Evolutionary conservation across 169 alveolate species (phyloP), one percentile per base, ranked within the genome.

Genomic region (Perkinsus olseni): DNA sequence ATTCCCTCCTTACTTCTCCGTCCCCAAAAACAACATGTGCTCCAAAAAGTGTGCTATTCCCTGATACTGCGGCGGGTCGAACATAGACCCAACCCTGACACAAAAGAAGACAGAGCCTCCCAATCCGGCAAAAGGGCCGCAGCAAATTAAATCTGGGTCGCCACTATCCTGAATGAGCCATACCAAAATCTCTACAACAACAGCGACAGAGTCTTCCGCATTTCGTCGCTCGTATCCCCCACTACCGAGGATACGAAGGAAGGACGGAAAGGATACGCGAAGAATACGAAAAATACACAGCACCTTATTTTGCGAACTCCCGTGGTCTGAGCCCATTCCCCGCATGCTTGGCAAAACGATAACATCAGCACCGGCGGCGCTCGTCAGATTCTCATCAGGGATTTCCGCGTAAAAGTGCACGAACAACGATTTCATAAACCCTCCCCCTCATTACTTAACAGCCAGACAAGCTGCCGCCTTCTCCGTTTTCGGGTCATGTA

Each of bases 31-130:
- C 38, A 97, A 94, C 98, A 98, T 97, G 95, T 98, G 99, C 93
- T 98, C 99, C 91, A 97, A 95, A 95, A 97, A 98, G 95, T 98
- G 99, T 37, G 99, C 99, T 39, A 97, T 95, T 28, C 99, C 99
- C 74, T 92, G 96, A 39, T 91, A 91, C 39, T 95, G 96, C 40
- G 45, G 39, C 48, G 97, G 97, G 92, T 97, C 98, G 37, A 91
- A 91, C 37, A 96, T 91, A 36, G 94, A 93, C 0, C 98, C 98
- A 0, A 96, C 96, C 38, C 95, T 94, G 34, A 97, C 97, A 39
- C 94, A 95, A 74, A 97, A 82, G 13, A 8, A 21, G 17, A 62
- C 82, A 62, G 38, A 13, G 10, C 8, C 31, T 62, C 17, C 62
- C 24, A 45, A 45, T 10, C 6, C 62, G 62, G 17, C 62, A 17